These are phyloP conservation scores for Aciculosporium take DNA, from an alignment of 2,329 filamentous ascomycete genomes.

Conservation along the genomic window DNA sequence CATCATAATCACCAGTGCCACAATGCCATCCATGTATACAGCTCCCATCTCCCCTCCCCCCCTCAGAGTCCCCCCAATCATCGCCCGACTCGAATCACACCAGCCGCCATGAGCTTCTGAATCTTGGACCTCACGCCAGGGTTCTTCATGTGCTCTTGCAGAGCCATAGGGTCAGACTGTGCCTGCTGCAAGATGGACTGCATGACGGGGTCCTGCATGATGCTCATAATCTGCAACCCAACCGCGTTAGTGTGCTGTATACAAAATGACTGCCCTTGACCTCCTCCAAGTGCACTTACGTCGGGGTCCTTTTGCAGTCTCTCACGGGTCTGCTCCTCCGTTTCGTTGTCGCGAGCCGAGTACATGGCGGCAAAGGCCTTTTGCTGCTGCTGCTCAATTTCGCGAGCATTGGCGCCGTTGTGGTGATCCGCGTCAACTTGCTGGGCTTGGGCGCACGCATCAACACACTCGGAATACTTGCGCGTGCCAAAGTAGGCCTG, in stretches of 20 bases:
- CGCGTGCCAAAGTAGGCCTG: constrained; percentile 95
- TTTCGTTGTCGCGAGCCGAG: constrained; percentile 80
- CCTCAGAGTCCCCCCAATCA: constrained; percentile 11
- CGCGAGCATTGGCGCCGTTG: constrained; percentile 64
- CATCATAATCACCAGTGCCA: too few relatives aligned
- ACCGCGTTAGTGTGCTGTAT: constrained; percentile 1
- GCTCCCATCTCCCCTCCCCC: background rate
- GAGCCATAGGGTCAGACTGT: constrained; percentile 78
- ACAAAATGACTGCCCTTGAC: too few relatives aligned
- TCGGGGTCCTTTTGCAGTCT: constrained; percentile 82
- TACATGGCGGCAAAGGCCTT: constrained; percentile 89
- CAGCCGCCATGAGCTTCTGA: constrained; percentile 85
- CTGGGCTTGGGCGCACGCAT: constrained; percentile 70
- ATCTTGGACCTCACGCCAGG: constrained; percentile 72
- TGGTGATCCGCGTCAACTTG: constrained; percentile 57
- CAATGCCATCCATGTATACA: constrained; percentile 8
- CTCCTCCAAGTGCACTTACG: constrained; percentile 39
- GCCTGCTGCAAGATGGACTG: constrained; percentile 94
- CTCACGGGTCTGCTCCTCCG: constrained; percentile 88
- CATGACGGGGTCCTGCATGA: constrained; percentile 95
- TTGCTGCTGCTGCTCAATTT: constrained; percentile 88
- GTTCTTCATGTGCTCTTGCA: constrained; percentile 97
- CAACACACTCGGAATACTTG: constrained; percentile 89
- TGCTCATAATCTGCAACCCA: constrained; percentile 54
- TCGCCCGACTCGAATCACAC: constrained; percentile 68